Evolutionary conservation across 345 rosid genomes (phyloP), one percentile per base, ranked within the genome.

Genomic region (Passiflora organensis): DNA sequence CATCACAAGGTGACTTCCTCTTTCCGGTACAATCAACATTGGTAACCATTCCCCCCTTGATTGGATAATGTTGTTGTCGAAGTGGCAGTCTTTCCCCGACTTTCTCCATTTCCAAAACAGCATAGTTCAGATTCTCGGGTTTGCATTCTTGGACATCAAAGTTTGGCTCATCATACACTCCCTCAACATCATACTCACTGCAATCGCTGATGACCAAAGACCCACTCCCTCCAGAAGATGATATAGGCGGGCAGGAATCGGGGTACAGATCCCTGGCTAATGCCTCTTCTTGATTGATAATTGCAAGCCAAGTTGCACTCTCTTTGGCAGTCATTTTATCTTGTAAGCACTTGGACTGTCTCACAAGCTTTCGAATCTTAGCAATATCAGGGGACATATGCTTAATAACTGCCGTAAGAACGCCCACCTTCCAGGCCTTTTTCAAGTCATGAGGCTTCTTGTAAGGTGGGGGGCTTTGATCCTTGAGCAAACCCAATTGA

Each of bases 361-460:
- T 68, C 58, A 91, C 95, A 14, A 81, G 87, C 70, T 78, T 86
- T 45, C 91, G 73, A 58, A 91, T 89, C 83, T 81, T 77, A 39
- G 72, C 76, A 48, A 84, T 81, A 34, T 86, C 89, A 6, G 89
- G 84, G 37, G 80, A 84, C 86, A 91, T 84, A 51, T 91, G 96
- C 71, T 83, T 88, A 37, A 91, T 84, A 6, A 91, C 83, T 4
- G 89, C 89, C 0, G 91, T 81, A 48, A 91, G 75, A 23, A 91
- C 85, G 32, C 98, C 96, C 25, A 88, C 95, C 64, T 91, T 91
- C 98, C 96, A 88, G 0, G 90, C 73, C 76, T 91, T 91, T 77
- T 91, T 91, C 74, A 91, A 77, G 65, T 89, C 98, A 62, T 89
- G 98, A 66, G 96, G 98, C 75, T 91, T 91, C 89, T 84, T 91